Evolutionary conservation across 768 basidiomycete genomes (phyloP).

Genomic region (Naematelia aurantialba): DNA sequence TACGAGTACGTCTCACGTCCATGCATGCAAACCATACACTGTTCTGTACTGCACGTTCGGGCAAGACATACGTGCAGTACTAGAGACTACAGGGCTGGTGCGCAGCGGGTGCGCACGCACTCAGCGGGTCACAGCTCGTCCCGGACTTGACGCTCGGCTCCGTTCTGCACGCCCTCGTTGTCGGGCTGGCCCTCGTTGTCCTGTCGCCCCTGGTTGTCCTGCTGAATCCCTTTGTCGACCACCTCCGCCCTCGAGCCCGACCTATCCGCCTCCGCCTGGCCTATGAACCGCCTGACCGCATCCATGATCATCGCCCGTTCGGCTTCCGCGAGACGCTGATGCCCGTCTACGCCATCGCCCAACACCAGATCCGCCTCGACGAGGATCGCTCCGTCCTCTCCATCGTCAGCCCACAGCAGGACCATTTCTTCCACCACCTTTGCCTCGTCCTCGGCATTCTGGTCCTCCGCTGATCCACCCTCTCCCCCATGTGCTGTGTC

Average conservation of each 20-base stretch:
- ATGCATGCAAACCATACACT: too few relatives aligned
- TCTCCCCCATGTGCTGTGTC: slow-evolving; percentile 2
- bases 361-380: slow-evolving; percentile 15
- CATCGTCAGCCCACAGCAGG: slow-evolving; percentile 20
- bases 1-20: too few relatives aligned
- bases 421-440: slow-evolving; percentile 12
- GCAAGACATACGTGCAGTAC: too few relatives aligned
- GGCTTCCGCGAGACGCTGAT: slow-evolving; percentile 8
- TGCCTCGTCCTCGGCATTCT: not conserved
- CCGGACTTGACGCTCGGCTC: slow-evolving; percentile 7
- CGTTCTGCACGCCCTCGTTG: not conserved
- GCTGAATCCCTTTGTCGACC: too few relatives aligned
- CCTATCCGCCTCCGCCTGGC: slow-evolving; percentile 7
- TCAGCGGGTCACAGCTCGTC: slow-evolving; percentile 27
- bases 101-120: too few relatives aligned
- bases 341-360: slow-evolving; percentile 9
- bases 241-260: too few relatives aligned
- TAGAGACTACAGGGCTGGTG: too few relatives aligned
- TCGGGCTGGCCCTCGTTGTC: not conserved
- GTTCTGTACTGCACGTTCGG: too few relatives aligned
- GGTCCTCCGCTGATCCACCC: not conserved
- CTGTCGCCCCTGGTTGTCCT: not conserved
- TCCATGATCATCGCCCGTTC: slow-evolving; percentile 23
- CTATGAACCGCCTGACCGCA: slow-evolving; percentile 16
- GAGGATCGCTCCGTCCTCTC: slow-evolving; percentile 13